A percentile compares a stretch with the other conserved stretches of the same genome.
These are phyloP conservation scores for Bathelium albidoporum DNA, from an alignment of 495 filamentous ascomycete species.

Conservation along the genomic window DNA sequence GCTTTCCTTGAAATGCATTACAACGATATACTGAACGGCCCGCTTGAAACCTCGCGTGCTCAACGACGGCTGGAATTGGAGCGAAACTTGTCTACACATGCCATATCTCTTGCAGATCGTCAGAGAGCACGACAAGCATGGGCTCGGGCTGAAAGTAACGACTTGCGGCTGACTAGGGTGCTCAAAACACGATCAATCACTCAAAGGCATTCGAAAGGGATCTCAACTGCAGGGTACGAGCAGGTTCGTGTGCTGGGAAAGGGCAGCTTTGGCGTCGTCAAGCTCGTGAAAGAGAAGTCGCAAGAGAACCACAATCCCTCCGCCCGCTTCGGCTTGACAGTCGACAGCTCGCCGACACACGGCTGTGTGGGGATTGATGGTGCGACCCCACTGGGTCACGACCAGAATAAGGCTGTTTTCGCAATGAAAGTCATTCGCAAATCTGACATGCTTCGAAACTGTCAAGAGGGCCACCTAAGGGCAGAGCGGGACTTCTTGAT, in stretches of 20 bases:
- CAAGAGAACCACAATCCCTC: constrained; percentile 20
- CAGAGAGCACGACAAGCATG: constrained; percentile 46
- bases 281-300: constrained; percentile 58
- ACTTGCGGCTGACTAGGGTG: constrained; percentile 63
- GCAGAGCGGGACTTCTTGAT: constrained; percentile 90
- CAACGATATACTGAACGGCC: constrained; percentile 47
- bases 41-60: constrained; percentile 44
- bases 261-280: constrained; percentile 88
- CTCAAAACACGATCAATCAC: constrained; percentile 51
- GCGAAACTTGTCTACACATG: constrained; percentile 41
- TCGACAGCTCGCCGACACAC: constrained; percentile 7
- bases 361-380: not conserved
- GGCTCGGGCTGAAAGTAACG: constrained; percentile 54
- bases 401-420: constrained; percentile 45
- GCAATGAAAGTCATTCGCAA: constrained; percentile 97
- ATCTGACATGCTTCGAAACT: constrained; percentile 75
- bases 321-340: not conserved
- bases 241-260: constrained; percentile 79
- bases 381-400: not conserved
- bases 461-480: constrained; percentile 84
- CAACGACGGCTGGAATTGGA: constrained; percentile 61
- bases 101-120: constrained; percentile 47
- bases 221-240: constrained; percentile 60
- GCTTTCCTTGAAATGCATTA: constrained; percentile 80
- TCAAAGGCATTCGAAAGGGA: constrained; percentile 29